Base-by-base conservation (phyloP, 2,329 filamentous ascomycete genomes). In the Didymella pinodella region DNA sequence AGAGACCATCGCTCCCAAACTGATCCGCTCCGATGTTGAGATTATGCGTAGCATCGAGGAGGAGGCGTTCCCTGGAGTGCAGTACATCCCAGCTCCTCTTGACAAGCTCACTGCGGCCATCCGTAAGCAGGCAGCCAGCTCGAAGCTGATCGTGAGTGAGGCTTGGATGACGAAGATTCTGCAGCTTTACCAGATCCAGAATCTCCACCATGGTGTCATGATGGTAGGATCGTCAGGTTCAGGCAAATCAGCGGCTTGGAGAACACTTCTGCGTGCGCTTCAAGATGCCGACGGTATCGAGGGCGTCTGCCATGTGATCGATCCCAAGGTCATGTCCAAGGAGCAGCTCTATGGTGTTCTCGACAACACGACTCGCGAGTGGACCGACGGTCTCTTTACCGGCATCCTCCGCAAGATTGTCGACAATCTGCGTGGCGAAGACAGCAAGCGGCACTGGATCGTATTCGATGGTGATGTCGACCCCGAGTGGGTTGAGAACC, bases 251-350 rank as follows among this genome's bases (percentile, higher is more conserved):
- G 88, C 91, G 1, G 91, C 95, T 5, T 99, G 96, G 95, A 93
- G 91, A 72, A 88, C 96, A 41, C 84, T 99, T 50, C 85, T 99
- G 20, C 91, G 96, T 71, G 95, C 96, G 16, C 81, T 99, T 58
- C 94, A 98, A 71, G 88, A 90, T 70, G 91, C 96, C 14, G 95
- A 99, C 76, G 89, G 90, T 25, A 85, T 96, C 7, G 96, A 99
- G 77, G 95, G 96, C 31, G 92, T 99, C 45, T 97, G 88, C 66
- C 95, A 99, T 74, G 91, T 99, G 56, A 99, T 99, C 68, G 95
- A 99, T 77, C 96, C 94, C 40, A 99, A 99, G 81, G 96, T 99
- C 77, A 99, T 99, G 95, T 97, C 93, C 51, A 99, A 99, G 80
- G 95, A 99, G 80, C 91, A 92, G 25, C 83, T 99, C 4, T 99